phyloP scores from a whole-genome alignment of 108 stramenopile genomes.

The Aurantiochytrium sp. region DNA sequence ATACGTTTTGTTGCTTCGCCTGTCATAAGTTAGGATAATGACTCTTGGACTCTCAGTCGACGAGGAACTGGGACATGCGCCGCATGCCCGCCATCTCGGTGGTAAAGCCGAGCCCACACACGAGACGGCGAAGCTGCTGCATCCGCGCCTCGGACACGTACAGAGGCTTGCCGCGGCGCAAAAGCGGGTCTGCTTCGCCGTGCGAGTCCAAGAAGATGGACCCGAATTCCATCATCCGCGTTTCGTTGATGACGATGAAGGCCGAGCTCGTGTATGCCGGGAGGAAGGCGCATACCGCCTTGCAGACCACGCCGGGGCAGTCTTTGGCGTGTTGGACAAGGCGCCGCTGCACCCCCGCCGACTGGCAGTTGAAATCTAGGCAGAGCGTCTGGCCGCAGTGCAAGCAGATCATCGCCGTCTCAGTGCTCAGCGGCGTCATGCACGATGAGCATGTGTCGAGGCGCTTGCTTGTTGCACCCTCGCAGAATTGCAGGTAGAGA shows the following conservation, averaged over 20 bases:
- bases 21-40: too few species aligned
- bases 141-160: neutral
- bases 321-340: neutral
- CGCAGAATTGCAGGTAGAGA: neutral
- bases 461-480: neutral
- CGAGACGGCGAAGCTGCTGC: neutral
- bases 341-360: neutral
- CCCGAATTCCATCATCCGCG: neutral
- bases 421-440: neutral
- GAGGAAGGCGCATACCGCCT: neutral
- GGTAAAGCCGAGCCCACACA: neutral
- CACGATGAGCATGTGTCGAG: neutral
- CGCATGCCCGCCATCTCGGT: neutral
- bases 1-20: too few species aligned
- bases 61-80: neutral
- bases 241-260: neutral
- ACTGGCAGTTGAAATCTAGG: neutral
- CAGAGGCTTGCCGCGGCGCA: slow-evolving; percentile 11
- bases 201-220: neutral
- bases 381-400: neutral
- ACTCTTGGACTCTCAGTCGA: too few species aligned
- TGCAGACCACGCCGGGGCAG: neutral
- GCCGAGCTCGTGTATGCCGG: slow-evolving; percentile 12
- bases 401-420: slow-evolving; percentile 6
- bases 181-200: neutral